These are phyloP conservation scores for Mortierella hygrophila DNA, from an alignment of 192 early-diverging fungal species.

Conservation along the genomic window DNA sequence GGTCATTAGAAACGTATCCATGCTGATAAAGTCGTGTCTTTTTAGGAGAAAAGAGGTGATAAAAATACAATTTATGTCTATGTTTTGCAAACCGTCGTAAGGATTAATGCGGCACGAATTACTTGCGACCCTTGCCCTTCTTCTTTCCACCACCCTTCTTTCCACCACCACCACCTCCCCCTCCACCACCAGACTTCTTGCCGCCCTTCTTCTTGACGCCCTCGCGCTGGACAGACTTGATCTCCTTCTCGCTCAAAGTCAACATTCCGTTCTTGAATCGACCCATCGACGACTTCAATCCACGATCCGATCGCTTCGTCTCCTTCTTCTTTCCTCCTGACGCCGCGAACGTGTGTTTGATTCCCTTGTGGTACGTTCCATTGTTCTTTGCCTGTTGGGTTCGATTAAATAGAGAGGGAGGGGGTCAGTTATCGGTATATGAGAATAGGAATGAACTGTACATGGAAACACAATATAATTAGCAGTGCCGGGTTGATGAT, in stretches of 20 bases:
- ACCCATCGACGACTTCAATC: conserved; percentile 52
- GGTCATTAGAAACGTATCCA: not conserved
- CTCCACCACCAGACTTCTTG: conserved; percentile 35
- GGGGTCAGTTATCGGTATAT: not conserved
- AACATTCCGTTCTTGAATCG: conserved; percentile 53
- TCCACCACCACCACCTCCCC: conserved; percentile 11
- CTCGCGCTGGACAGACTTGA: conserved; percentile 49
- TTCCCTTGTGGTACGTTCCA: conserved; percentile 50
- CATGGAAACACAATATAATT: not conserved
- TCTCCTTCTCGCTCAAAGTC: conserved; percentile 34
- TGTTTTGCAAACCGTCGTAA: not conserved
- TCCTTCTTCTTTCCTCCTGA: conserved; percentile 55
- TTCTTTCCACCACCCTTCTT: conserved; percentile 36
- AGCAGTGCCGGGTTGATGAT: not conserved
- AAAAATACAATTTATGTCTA: not conserved
- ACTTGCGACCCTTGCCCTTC: conserved; percentile 52
- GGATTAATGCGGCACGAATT: not conserved
- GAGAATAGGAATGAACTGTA: not conserved
- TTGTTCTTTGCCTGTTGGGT: conserved; percentile 47
- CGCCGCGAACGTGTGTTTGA: conserved; percentile 53
- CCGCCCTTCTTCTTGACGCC: conserved; percentile 47
- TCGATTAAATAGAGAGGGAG: not conserved
- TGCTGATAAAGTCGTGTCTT: not conserved
- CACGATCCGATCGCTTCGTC: conserved; percentile 39
- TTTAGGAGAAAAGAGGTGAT: not conserved